Evolutionary conservation across 192 early-diverging fungal species (phyloP), one percentile per base, ranked within the genome.

Genomic region (Mortierella alpina): DNA sequence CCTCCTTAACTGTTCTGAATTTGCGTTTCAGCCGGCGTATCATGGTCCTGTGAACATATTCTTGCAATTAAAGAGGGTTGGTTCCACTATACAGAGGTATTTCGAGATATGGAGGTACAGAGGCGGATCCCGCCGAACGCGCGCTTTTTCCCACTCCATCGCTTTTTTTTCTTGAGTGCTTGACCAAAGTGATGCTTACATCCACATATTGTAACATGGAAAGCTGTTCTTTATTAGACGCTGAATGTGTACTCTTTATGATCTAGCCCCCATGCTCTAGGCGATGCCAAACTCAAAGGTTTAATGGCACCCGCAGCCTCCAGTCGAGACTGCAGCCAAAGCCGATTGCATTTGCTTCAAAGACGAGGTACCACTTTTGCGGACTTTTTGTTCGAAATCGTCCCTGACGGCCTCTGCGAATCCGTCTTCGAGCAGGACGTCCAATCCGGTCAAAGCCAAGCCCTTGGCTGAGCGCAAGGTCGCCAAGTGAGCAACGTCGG

Each of bases 391-490:
- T 12, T 72, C 65, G 60, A 88, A 88, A 53, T 79, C 73, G 3
- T 55, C 54, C 31, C 73, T 82, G 10, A 87, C 85, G 31, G 75
- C 71, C 17, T 86, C 63, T 53, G 84, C 85, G 68, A 89, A 90
- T 4, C 61, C 57, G 0, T 79, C 74, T 60, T 89, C 85, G 6
- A 84, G 61, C 53, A 89, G 68, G 6, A 87, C 72, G 23, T 91
- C 83, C 10, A 84, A 63, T 63, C 62, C 89, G 39, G 73, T 85
- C 31, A 86, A 72, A 54, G 92, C 85, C 48, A 88, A 61, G 20
- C 84, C 72, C 64, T 88, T 86, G n/a, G 89, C 85, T 7, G 87
- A 88, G 42, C 76, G 72, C 44, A 93, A 45, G 3, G 89, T 89
- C 39, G 84, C 78, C 23, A 75, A 54, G 54, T 93, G 91, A 15